Evolutionary conservation across 2,329 filamentous ascomycete genomes (phyloP), one percentile per base, ranked within the genome.

Genomic region (Torrubiellomyces zombiae): DNA sequence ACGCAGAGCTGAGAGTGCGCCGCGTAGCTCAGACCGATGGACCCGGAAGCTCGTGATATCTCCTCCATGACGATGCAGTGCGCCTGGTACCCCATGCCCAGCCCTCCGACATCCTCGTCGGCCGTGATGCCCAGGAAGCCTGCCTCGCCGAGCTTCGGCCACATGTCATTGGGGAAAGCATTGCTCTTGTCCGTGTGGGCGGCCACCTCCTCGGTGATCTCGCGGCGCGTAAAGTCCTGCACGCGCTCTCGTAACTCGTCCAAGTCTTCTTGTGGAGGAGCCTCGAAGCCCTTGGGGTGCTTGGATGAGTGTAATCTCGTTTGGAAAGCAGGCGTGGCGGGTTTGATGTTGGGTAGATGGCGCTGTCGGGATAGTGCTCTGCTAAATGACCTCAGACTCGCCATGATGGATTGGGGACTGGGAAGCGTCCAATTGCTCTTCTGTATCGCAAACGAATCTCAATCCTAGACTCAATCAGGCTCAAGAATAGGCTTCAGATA

Each of bases 31-130:
- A 98, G 66, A 0, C 72, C 86, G 40, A 92, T 82, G 33, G 73
- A 79, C 9, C 58, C 85, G 26, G 77, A 86, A 3, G 86, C 86
- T 30, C 86, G 67, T 28, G 78, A 89, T 20, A 98, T 62, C 59
- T 95, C 89, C 54, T 98, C 89, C 71, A 95, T 78, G 22, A 94
- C 82, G 6, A 93, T 61, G 45, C 82, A 92, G 55, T 98, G 89
- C 21, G 89, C 86, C 56, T 95, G 86, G 52, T 95, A 98, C 8
- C 89, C 89, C 72, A 95, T 76, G 2, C 64, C 80, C 22, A 95
- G 53, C 3, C 86, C 89, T 18, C 89, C 89, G 26, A 89, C 82
- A 28, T 82, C 76, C 53, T 93, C 83, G 42, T 93, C 81, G 11
- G 82, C 89, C 7, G 89, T 95, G 41, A 94, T 80, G 30, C 89